phyloP scores from a whole-genome alignment of 441 rosid species.

The Adansonia madagascariensis region DNA sequence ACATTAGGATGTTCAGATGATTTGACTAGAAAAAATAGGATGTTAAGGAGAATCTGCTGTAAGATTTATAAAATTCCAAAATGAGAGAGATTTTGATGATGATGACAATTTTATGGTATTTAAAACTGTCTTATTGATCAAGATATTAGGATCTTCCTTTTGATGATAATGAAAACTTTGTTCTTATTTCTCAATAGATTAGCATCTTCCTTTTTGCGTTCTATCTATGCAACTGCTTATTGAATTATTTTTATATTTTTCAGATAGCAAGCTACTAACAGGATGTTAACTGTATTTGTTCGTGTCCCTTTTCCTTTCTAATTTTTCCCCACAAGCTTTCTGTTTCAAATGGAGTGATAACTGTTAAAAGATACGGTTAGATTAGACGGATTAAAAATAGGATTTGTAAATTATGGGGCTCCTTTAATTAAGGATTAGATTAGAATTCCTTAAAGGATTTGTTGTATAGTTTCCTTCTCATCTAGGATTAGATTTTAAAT shows the following conservation, averaged over 20 bases:
- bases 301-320: not conserved
- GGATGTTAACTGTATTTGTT: not conserved
- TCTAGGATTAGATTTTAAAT: too few relatives aligned
- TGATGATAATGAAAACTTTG: conserved; percentile 4
- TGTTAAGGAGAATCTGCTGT: not conserved
- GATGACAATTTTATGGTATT: not conserved
- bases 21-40: not conserved
- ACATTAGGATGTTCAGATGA: not conserved
- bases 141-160: not conserved
- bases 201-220: not conserved
- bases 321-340: not conserved
- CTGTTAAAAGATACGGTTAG: too few relatives aligned
- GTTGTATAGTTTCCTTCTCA: too few relatives aligned
- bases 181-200: not conserved
- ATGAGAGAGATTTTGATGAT: not conserved
- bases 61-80: not conserved
- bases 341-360: not conserved
- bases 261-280: not conserved
- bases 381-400: too few relatives aligned
- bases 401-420: too few relatives aligned
- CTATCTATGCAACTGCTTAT: not conserved
- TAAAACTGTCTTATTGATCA: not conserved
- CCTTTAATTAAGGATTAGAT: too few relatives aligned
- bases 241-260: not conserved
- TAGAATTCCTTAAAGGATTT: too few relatives aligned